Conservation (phyloP, 768 basidiomycete genomes). For the Flagelloscypha sp. region DNA sequence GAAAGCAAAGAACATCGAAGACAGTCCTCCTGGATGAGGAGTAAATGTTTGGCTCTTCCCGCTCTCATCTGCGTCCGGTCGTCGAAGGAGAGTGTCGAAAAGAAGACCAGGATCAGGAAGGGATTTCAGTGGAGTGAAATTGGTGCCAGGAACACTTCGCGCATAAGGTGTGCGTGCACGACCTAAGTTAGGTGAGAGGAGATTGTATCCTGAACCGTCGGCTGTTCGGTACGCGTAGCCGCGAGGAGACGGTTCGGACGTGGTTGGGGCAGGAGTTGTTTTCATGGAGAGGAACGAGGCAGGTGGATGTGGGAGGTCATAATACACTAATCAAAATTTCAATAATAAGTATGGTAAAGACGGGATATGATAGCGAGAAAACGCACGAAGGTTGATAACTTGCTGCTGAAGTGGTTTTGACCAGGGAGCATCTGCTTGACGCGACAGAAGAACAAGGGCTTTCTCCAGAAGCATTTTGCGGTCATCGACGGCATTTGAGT, state of each 20-base stretch:
- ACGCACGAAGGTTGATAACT: constrained; percentile 51
- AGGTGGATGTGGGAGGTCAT: constrained; percentile 75
- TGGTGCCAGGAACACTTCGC: constrained; percentile 49
- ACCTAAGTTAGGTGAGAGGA: constrained; percentile 45
- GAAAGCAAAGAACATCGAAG: constrained; percentile 70
- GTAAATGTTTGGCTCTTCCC: constrained; percentile 23
- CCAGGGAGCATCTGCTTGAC: constrained; percentile 25
- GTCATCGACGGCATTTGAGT: constrained; percentile 45
- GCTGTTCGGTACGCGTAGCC: constrained; percentile 47
- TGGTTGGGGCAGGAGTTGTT: constrained; percentile 6
- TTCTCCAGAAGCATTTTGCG: constrained; percentile 63
- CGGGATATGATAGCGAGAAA: background rate
- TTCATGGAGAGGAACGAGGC: constrained; percentile 35
- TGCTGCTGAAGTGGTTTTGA: constrained; percentile 37
- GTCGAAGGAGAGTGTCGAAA: constrained; percentile 61
- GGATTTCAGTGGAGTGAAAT: constrained; percentile 28
- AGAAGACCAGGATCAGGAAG: constrained; percentile 62
- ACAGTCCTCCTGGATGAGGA: constrained; percentile 62
- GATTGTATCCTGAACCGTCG: constrained; percentile 56
- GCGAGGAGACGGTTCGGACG: constrained; percentile 6
- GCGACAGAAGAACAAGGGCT: constrained; percentile 51
- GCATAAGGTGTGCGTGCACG: constrained; percentile 60
- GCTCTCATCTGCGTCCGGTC: constrained; percentile 16
- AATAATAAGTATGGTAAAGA: constrained; percentile 5
- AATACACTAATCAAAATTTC: constrained; percentile 44